These are phyloP conservation scores for Coemansia sp. DNA, from an alignment of 192 early-diverging fungal genomes.

Conservation along the genomic window DNA sequence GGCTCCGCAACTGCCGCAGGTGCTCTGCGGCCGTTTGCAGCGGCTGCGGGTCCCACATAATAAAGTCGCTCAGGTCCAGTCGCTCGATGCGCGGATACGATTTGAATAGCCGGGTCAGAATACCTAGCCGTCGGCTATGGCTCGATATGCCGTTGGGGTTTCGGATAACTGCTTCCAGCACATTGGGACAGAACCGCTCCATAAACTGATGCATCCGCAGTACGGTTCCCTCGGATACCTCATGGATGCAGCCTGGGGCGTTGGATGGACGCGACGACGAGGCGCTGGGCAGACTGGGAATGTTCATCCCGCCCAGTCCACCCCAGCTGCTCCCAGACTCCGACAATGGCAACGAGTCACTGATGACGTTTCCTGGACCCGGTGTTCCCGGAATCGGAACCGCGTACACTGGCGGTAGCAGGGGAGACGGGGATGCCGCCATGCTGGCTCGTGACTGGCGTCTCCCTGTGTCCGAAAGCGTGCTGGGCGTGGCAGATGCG, in stretches of 20 bases:
- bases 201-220: slow-evolving; percentile 54
- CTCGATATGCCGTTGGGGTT: slow-evolving; percentile 52
- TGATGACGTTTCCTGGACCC: slow-evolving; percentile 48
- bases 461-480: slow-evolving; percentile 17
- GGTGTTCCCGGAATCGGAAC: slow-evolving; percentile 54
- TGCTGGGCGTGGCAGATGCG: slow-evolving; percentile 23
- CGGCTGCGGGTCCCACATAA: slow-evolving; percentile 56
- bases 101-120: slow-evolving; percentile 43
- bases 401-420: slow-evolving; percentile 42
- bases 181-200: slow-evolving; percentile 51
- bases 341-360: slow-evolving; percentile 35
- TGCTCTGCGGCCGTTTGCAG: slow-evolving; percentile 43
- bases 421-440: slow-evolving; percentile 35
- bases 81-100: slow-evolving; percentile 51
- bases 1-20: slow-evolving; percentile 31
- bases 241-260: slow-evolving; percentile 23
- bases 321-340: slow-evolving; percentile 41
- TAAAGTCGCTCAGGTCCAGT: slow-evolving; percentile 53
- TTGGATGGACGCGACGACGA: slow-evolving; percentile 21
- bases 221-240: slow-evolving; percentile 52
- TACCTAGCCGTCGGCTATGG: slow-evolving; percentile 39
- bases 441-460: slow-evolving; percentile 32
- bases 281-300: slow-evolving; percentile 9
- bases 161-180: slow-evolving; percentile 39
- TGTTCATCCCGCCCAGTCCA: slow-evolving; percentile 34